Base-by-base conservation (phyloP, 352 stramenopile genomes). In the Phytopythium vexans region DNA sequence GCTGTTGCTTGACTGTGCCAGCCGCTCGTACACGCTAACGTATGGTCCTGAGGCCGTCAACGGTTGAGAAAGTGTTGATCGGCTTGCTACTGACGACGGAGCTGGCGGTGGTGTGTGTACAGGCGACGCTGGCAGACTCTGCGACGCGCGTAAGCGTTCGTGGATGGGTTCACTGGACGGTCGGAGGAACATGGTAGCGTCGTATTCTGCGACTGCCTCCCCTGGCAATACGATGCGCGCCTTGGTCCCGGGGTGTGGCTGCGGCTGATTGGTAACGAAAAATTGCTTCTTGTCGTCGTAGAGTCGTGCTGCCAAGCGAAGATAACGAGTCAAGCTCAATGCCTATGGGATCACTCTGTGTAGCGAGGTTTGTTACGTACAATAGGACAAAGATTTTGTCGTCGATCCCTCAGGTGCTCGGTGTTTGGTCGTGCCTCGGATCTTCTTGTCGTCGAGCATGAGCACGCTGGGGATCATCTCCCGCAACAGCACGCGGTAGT, bases 271-370 rank as follows among this genome's bases (percentile, higher is more conserved):
- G n/a, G 68, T 68, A 8, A 89, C 80, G 39, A 86, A 56, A 50
- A 88, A 92, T 42, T 88, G 68, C 46, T 92, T 89, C 52, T 88
- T 92, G 46, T 89, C 77, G 36, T 88, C 79, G 32, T 92, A 92
- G n/a, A 92, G 64, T 10, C 79, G 74, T 38, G 77, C 82, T 91
- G 39, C 3, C 21, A 7, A 12, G 6, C 8, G 6, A n/a, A 64
- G 4, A 15, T 41, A 16, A 7, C 41, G 38, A 21, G 1, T n/a
- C 45, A 52, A 32, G 42, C 43, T 51, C 32, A 62, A 10, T 9
- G 44, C 54, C 15, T 11, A 35, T 10, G 32, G 15, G 12, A 51
- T 0, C 12, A 7, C 6, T 4, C 4, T 39, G 14, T 21, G 9
- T 39, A n/a, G 14, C n/a, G 33, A 33, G 0, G 15, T 15, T 34